A percentile compares a stretch with the other conserved stretches of the same genome.
These are phyloP conservation scores for Bombardia bombarda DNA, from an alignment of 495 filamentous ascomycete species.

Conservation along the genomic window DNA sequence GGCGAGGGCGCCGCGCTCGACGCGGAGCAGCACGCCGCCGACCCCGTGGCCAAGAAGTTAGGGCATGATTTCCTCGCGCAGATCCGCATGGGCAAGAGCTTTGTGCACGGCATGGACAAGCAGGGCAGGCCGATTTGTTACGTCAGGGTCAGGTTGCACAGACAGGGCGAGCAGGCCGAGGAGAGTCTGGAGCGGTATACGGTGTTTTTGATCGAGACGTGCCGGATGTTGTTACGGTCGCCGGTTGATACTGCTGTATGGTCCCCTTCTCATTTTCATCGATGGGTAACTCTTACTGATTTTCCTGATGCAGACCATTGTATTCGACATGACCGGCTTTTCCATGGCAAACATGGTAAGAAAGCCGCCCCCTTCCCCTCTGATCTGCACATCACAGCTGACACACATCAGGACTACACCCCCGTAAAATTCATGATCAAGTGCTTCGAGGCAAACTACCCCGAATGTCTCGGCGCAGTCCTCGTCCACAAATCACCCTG, in stretches of 20 bases:
- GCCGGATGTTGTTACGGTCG: conserved; percentile 67
- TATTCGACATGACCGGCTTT: conserved; percentile 96
- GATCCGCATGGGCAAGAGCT: conserved; percentile 89
- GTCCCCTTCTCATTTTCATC: conserved; percentile 9
- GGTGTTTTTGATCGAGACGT: conserved; percentile 90
- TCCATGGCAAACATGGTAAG: conserved; percentile 88
- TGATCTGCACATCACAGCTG: conserved; percentile 3
- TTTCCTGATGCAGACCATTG: conserved; percentile 50
- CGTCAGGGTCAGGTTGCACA: conserved; percentile 76
- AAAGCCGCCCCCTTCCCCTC: neutral
- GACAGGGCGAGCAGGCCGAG: conserved; percentile 71
- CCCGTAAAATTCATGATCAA: conserved; percentile 99
- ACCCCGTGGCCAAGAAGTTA: conserved; percentile 52
- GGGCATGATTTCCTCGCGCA: conserved; percentile 80
- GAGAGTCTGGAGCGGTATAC: conserved; percentile 78
- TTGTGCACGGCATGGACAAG: conserved; percentile 81
- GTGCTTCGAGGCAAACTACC: conserved; percentile 98
- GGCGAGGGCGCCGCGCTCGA: conserved; percentile 64
- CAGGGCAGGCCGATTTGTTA: conserved; percentile 80
- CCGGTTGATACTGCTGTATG: conserved; percentile 88
- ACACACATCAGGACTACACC: conserved; percentile 64
- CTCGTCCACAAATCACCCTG: conserved; percentile 97
- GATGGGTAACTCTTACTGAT: conserved; percentile 11
- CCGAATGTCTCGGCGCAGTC: conserved; percentile 81
- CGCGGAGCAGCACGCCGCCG: conserved; percentile 44